Conservation (phyloP, 106 monocot species). For the Platanthera guangdongensis region DNA sequence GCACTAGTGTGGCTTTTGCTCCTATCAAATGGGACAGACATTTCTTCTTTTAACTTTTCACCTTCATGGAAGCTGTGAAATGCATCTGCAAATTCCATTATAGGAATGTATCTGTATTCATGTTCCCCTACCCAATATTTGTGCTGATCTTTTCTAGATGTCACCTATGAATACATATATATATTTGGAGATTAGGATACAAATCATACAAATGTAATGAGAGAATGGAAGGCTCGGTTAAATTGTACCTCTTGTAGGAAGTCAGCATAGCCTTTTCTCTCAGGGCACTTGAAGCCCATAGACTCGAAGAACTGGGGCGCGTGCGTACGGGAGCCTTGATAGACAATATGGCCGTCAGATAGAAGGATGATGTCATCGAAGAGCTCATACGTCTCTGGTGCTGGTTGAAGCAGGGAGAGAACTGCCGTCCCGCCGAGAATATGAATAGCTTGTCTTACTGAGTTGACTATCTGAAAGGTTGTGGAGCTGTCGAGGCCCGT, state of each 20-base stretch:
- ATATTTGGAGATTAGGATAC: too few species aligned
- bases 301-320: slow-evolving; percentile 19
- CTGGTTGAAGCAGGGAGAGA: slow-evolving; percentile 21
- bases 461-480: slow-evolving; percentile 18
- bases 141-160: slow-evolving; percentile 58
- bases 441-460: slow-evolving; percentile 14
- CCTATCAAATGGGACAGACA: slow-evolving; percentile 37
- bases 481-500: slow-evolving; percentile 17
- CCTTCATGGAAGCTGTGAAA: slow-evolving; percentile 38
- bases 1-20: slow-evolving; percentile 49
- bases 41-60: slow-evolving; percentile 16
- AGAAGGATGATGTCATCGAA: slow-evolving; percentile 25
- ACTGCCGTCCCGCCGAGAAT: slow-evolving; percentile 14
- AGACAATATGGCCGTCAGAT: slow-evolving; percentile 18
- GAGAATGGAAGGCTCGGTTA: too few species aligned
- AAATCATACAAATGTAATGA: too few species aligned
- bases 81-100: slow-evolving; percentile 41
- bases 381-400: slow-evolving; percentile 22
- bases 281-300: not conserved
- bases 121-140: slow-evolving; percentile 41
- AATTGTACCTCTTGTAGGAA: not conserved
- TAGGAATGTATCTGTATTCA: slow-evolving; percentile 36
- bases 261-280: not conserved
- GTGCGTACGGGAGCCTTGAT: slow-evolving; percentile 14
- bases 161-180: slow-evolving; percentile 28